Evolutionary conservation across 768 basidiomycete genomes (phyloP), one percentile per base, ranked within the genome.

Genomic region (Mycena rebaudengoi): DNA sequence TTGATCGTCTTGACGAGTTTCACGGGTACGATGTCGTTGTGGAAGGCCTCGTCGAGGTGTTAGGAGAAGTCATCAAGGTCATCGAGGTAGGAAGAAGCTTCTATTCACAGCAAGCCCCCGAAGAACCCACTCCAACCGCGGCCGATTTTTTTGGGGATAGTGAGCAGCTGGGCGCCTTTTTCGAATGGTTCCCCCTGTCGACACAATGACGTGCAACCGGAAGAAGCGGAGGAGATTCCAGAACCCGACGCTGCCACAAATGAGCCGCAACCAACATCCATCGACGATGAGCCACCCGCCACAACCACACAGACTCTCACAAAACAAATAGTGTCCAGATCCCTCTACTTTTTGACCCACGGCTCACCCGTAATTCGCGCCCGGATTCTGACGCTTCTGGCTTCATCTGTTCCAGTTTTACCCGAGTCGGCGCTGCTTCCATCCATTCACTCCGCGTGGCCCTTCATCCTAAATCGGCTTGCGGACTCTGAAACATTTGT

Each of bases 1-100:
- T 99, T 69, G 97, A 98, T 75, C 88, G 96, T 28, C 81, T 99
- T 20, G 98, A 99, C 70, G 95, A 98, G 66, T 99, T 88, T 73
- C 97, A 99, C 74, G 97, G 96, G 14, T 98, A 99, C 76, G 88
- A 89, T 21, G 73, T 89, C 26, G 78, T 99, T 21, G 93, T 96
- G 2, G 92, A 95, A 65, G 92, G 94, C 0, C 82, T 99, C 4
- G 81, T 98, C 25, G 93, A 93, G 45, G 96, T 98, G 8, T 76
- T 99, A 44, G 86, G 85, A 40, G 93, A 97, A 65, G 90, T 99
- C 12, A 85, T 98, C 56, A 88, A 88, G 53, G 91, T 90, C 32
- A 87, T 98, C 68, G 87, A 88, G 64, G 71, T 76, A n/a, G 0
- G 88, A 91, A 55, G 82, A 82, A 40, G 77, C 74, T 25, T 70